Conservation (phyloP, 2,329 filamentous ascomycete genomes). For the Penicillium sp. region DNA sequence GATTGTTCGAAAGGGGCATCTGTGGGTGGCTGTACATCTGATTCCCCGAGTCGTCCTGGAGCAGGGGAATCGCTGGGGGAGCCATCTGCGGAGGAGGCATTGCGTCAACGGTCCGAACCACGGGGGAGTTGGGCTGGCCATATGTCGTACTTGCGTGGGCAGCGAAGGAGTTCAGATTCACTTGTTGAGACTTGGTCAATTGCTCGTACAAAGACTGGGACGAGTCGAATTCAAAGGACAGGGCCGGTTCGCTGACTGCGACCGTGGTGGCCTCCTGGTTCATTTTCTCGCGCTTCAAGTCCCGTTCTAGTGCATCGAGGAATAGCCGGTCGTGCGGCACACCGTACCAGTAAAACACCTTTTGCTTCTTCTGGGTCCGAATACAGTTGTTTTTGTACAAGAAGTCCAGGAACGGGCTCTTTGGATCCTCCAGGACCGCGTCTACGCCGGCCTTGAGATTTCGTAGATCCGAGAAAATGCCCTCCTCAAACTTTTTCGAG, state of each 20-base stretch:
- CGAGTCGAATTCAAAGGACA: constrained; percentile 99
- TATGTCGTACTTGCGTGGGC: constrained; percentile 66
- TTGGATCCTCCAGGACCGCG: constrained; percentile 96
- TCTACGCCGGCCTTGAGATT: constrained; percentile 98
- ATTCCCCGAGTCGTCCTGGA: constrained; percentile 61
- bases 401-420: constrained; percentile 97
- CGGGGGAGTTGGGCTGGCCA: constrained; percentile 77
- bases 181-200: constrained; percentile 98
- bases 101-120: constrained; percentile 79
- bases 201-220: constrained; percentile 99
- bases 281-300: constrained; percentile 99
- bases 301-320: constrained; percentile 92
- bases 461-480: constrained; percentile 96
- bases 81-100: constrained; percentile 93
- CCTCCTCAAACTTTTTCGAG: constrained; percentile 99
- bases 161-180: constrained; percentile 94
- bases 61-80: constrained; percentile 56
- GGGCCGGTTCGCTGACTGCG: constrained; percentile 91
- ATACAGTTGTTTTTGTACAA: constrained; percentile 99
- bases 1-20: constrained; percentile 66
- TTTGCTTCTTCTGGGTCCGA: constrained; percentile 99
- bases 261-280: constrained; percentile 95
- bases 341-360: constrained; percentile 99
- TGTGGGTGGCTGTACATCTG: constrained; percentile 63
- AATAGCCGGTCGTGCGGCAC: constrained; percentile 97